Evolutionary conservation across 495 filamentous ascomycete species (phyloP).

Genomic region (Xylaria acuta): DNA sequence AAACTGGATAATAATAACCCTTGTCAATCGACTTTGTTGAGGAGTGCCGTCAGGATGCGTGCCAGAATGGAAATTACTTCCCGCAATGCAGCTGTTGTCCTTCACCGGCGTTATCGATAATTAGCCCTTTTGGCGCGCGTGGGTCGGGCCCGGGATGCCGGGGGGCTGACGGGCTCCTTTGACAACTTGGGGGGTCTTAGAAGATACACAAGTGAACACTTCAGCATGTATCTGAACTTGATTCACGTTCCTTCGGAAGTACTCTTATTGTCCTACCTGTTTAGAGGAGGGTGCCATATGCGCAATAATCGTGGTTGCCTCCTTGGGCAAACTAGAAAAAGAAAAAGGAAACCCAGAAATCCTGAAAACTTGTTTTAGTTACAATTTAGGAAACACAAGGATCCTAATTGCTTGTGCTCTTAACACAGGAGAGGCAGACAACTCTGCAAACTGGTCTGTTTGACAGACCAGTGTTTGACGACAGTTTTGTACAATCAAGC

Average conservation of each 20-base stretch:
- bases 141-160: neutral
- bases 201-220: neutral
- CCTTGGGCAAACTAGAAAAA: no score
- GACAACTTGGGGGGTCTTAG: neutral
- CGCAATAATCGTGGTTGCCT: neutral
- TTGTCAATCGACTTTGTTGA: no score
- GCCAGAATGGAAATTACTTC: neutral
- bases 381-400: neutral
- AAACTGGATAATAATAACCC: no score
- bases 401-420: neutral
- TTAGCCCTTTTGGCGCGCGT: neutral
- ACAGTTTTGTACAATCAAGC: neutral
- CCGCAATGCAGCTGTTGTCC: neutral
- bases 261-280: neutral
- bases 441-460: neutral
- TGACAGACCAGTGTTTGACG: neutral
- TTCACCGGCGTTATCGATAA: neutral
- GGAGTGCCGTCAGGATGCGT: no score
- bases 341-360: neutral
- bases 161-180: neutral
- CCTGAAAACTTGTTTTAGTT: neutral
- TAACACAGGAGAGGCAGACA: neutral
- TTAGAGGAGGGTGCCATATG: neutral
- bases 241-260: neutral
- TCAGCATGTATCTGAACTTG: constrained; percentile 18